A percentile compares a stretch with the other conserved stretches of the same genome.
phyloP scores from a whole-genome alignment of 371 early-diverging fungal genomes.

The Lichtheimia corymbifera region DNA sequence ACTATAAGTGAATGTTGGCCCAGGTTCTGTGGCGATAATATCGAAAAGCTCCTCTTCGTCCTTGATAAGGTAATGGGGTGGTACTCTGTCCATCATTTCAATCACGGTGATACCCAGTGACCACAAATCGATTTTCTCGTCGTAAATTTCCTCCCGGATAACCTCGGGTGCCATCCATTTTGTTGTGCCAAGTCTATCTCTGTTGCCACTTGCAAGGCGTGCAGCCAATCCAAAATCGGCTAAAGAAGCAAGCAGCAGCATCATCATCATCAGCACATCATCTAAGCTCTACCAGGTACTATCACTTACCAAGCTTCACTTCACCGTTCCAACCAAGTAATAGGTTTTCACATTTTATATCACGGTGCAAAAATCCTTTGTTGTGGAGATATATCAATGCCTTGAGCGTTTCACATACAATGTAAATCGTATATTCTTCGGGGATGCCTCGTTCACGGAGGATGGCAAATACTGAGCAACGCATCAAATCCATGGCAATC shows the following conservation, averaged over 20 bases:
- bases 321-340: constrained; percentile 92
- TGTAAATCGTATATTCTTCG: constrained; percentile 43
- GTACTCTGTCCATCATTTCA: constrained; percentile 58
- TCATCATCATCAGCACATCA: too few species aligned
- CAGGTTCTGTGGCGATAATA: constrained; percentile 41
- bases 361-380: constrained; percentile 96
- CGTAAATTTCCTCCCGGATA: constrained; percentile 87
- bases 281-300: background rate
- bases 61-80: constrained; percentile 52
- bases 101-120: constrained; percentile 83
- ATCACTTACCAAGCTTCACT: constrained; percentile 95
- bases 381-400: constrained; percentile 92
- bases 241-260: background rate
- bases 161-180: constrained; percentile 98
- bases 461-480: constrained; percentile 53
- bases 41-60: constrained; percentile 49
- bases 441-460: constrained; percentile 52
- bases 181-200: constrained; percentile 92
- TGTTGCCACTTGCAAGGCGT: constrained; percentile 50
- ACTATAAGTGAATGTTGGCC: constrained; percentile 52
- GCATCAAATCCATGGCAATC: constrained; percentile 55
- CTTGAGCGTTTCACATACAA: constrained; percentile 47
- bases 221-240: constrained; percentile 50
- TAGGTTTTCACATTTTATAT: constrained; percentile 97
- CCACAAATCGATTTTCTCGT: constrained; percentile 95